Evolutionary conservation across 345 rosid genomes (phyloP).

Genomic region (Garcia nutans): DNA sequence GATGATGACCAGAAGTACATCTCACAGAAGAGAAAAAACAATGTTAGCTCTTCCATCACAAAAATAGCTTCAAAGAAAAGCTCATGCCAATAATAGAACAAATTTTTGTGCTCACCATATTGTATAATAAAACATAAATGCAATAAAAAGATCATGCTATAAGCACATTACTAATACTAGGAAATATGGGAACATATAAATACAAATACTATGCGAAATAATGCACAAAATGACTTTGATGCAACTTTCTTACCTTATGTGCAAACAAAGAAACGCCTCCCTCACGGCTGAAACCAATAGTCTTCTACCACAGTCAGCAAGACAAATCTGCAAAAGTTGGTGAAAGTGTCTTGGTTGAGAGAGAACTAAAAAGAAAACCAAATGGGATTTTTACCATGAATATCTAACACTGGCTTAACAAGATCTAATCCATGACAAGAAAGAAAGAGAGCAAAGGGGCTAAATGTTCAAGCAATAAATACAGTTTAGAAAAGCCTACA

Average conservation of each 20-base stretch:
- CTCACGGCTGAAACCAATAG: not conserved
- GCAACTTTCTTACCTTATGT: conserved; percentile 43
- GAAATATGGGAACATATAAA: no score
- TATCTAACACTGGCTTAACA: no score
- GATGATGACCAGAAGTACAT: conserved; percentile 77
- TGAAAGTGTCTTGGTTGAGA: not conserved
- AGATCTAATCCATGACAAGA: no score
- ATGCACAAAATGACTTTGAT: not conserved
- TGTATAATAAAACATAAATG: not conserved
- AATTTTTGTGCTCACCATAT: not conserved
- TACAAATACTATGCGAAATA: not conserved
- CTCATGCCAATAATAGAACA: not conserved
- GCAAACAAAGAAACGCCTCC: not conserved
- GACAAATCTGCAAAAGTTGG: conserved; percentile 4
- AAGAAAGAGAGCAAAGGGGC: no score
- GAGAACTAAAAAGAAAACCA: not conserved
- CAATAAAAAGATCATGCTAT: not conserved
- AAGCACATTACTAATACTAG: no score
- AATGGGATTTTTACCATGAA: not conserved
- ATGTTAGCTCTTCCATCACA: conserved; percentile 60
- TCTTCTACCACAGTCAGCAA: not conserved
- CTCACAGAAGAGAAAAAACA: conserved; percentile 96
- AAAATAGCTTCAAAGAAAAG: not conserved
- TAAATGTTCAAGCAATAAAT: no score
- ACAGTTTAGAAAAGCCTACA: no score